These are phyloP conservation scores for Melanogaster broomeanus DNA, from an alignment of 768 basidiomycete genomes.

Conservation along the genomic window DNA sequence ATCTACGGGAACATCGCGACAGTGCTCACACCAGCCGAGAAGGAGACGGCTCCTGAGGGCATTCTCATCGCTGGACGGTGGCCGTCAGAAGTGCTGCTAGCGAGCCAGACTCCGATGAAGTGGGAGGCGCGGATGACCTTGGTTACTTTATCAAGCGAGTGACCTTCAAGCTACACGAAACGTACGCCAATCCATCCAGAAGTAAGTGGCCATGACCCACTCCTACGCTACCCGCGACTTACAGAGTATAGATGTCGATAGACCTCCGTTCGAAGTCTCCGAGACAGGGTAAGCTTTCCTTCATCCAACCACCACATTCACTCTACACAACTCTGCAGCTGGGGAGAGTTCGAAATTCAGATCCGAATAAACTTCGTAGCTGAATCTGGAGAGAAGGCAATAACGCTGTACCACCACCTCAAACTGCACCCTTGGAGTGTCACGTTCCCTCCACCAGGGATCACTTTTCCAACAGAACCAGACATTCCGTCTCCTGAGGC, in stretches of 20 bases:
- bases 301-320: neutral
- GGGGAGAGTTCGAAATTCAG: constrained; percentile 98
- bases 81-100: constrained; percentile 89
- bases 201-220: constrained; percentile 51
- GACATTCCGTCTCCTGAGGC: constrained; percentile 68
- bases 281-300: constrained; percentile 77
- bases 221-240: neutral
- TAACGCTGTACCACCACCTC: constrained; percentile 88
- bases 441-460: constrained; percentile 24
- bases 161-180: constrained; percentile 97
- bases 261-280: constrained; percentile 90
- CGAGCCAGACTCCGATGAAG: constrained; percentile 66
- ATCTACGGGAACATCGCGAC: constrained; percentile 95
- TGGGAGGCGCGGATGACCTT: constrained; percentile 90
- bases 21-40: constrained; percentile 74
- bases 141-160: constrained; percentile 94
- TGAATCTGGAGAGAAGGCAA: constrained; percentile 90
- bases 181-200: constrained; percentile 87
- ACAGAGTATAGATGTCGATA: constrained; percentile 70
- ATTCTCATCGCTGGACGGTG: constrained; percentile 97
- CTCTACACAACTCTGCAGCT: constrained; percentile 43
- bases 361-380: constrained; percentile 87
- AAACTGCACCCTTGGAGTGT: constrained; percentile 91
- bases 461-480: constrained; percentile 45
- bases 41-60: constrained; percentile 57